These are phyloP conservation scores for Adansonia grandidieri DNA, from an alignment of 441 rosid genomes.

Conservation along the genomic window DNA sequence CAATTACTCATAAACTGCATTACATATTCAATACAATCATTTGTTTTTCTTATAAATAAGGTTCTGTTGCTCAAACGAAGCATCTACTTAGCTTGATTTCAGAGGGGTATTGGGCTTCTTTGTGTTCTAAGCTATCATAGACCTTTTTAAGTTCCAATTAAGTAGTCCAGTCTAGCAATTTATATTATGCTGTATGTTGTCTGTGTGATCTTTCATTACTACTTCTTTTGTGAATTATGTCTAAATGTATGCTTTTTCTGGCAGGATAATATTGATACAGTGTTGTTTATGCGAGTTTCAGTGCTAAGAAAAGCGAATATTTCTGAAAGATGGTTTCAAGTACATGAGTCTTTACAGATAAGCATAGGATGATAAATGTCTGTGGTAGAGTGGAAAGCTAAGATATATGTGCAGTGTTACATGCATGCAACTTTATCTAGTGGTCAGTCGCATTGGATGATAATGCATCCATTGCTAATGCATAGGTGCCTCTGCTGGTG, in stretches of 20 bases:
- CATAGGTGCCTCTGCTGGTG: constrained; percentile 48
- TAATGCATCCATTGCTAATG: constrained; percentile 53
- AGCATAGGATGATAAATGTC: constrained; percentile 21
- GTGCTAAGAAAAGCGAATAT: background rate
- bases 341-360: constrained; percentile 12
- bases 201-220: background rate
- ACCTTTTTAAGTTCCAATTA: background rate
- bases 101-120: background rate
- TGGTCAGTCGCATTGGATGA: constrained; percentile 32
- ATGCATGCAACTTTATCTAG: constrained; percentile 24
- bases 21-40: background rate
- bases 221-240: constrained; percentile 13
- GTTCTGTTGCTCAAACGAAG: background rate
- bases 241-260: constrained; percentile 25
- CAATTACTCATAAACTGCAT: constrained; percentile 14
- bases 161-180: background rate
- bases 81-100: constrained; percentile 8
- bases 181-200: background rate
- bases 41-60: background rate
- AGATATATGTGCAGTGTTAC: constrained; percentile 25
- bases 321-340: constrained; percentile 28
- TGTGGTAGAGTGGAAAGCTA: constrained; percentile 20
- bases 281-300: constrained; percentile 10
- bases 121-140: background rate
- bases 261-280: constrained; percentile 35